A percentile compares a stretch with the other conserved stretches of the same genome.
Conservation (phyloP, 1,284 basidiomycete genomes). For the Cryptococcus depauperatus region DNA sequence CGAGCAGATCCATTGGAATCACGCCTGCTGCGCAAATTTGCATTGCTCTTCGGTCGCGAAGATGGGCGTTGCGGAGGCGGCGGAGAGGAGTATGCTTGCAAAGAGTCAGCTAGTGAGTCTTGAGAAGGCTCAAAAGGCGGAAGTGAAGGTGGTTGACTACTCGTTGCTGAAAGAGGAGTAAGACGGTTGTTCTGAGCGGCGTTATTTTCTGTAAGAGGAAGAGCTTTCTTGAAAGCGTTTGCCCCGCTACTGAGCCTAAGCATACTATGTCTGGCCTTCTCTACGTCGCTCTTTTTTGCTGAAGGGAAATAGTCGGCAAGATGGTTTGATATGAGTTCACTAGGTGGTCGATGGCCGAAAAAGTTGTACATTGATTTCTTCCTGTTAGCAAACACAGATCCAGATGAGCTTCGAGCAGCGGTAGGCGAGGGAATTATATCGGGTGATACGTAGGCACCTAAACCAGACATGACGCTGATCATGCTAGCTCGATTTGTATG, state of each 20-base stretch:
- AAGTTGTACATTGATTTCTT: slow-evolving; percentile 73
- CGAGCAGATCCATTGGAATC: slow-evolving; percentile 48
- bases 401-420: neutral
- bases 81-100: slow-evolving; percentile 49
- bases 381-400: slow-evolving; percentile 26
- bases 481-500: slow-evolving; percentile 86
- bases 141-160: slow-evolving; percentile 51
- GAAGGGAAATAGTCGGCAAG: slow-evolving; percentile 92
- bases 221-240: slow-evolving; percentile 6
- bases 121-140: slow-evolving; percentile 72
- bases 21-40: slow-evolving; percentile 46
- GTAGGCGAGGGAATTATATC: slow-evolving; percentile 30
- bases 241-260: slow-evolving; percentile 46
- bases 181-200: neutral
- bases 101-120: slow-evolving; percentile 67
- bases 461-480: slow-evolving; percentile 84
- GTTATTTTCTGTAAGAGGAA: slow-evolving; percentile 2
- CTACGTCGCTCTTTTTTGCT: slow-evolving; percentile 79
- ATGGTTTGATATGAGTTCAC: slow-evolving; percentile 94
- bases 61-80: slow-evolving; percentile 2
- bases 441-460: slow-evolving; percentile 76
- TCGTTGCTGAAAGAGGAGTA: slow-evolving; percentile 4
- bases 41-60: slow-evolving; percentile 16
- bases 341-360: slow-evolving; percentile 94
- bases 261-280: slow-evolving; percentile 80